Evolutionary conservation across 2,329 filamentous ascomycete species (phyloP), one percentile per base, ranked within the genome.

Genomic region (Verruconis gallopava): DNA sequence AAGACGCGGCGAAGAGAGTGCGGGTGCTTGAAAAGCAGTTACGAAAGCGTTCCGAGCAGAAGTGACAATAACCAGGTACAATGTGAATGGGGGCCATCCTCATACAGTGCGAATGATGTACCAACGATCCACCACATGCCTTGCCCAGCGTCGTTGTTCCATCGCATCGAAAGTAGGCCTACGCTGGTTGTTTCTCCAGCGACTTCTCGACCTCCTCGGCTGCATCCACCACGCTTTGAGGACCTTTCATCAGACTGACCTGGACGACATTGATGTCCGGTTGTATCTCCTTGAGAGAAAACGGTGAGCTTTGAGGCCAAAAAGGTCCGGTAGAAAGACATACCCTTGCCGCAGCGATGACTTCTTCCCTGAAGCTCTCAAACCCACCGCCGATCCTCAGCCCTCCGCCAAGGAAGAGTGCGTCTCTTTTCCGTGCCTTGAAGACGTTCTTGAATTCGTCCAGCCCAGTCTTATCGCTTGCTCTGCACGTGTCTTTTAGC

Each of bases 11-110:
- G 12, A 42, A 42, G 40, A 42, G 40, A 17, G 30, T 22, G 13
- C 17, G 40, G 12, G 40, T 21, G 9, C 36, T 42, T 13, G 17
- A 21, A n/a, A 42, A 42, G 32, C 40, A 42, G 19, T 17, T 36
- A 17, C 9, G 9, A 30, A 9, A 9, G 6, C 9, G 25, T n/a
- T 9, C 25, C 6, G 25, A 9, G 25, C 6, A 30, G 25, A 30
- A n/a, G 25, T 30, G 25, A 30, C n/a, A n/a, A 30, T n/a, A n/a
- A n/a, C n/a, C n/a, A n/a, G n/a, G n/a, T n/a, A n/a, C n/a, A n/a
- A n/a, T n/a, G n/a, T n/a, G n/a, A n/a, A n/a, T n/a, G n/a, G n/a
- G n/a, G n/a, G n/a, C n/a, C n/a, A n/a, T n/a, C n/a, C n/a, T n/a
- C n/a, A n/a, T n/a, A n/a, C n/a, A n/a, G n/a, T n/a, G n/a, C n/a